These are phyloP conservation scores for Talaromyces thailandensis DNA, from an alignment of 495 filamentous ascomycete species.

Conservation along the genomic window DNA sequence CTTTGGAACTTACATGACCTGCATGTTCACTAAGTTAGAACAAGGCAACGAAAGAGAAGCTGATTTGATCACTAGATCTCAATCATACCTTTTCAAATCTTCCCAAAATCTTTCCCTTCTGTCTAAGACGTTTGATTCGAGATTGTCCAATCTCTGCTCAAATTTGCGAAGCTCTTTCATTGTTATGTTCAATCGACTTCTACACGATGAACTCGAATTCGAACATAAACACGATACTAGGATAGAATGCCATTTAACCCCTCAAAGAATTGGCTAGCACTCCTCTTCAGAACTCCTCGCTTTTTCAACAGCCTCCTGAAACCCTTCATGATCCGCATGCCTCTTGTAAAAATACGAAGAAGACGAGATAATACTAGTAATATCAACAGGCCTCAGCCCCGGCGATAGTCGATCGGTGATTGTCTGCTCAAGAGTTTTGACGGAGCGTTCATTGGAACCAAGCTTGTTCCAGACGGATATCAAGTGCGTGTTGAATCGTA, in stretches of 20 bases:
- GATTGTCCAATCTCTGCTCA: background rate
- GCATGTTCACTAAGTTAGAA: background rate
- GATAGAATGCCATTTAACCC: background rate
- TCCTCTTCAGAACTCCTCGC: background rate
- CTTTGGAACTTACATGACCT: background rate
- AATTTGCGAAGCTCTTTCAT: background rate
- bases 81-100: background rate
- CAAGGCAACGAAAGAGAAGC: no score
- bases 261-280: background rate
- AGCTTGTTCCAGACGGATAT: constrained; percentile 88
- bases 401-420: constrained; percentile 60
- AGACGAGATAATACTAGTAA: constrained; percentile 10
- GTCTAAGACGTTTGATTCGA: background rate
- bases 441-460: constrained; percentile 56
- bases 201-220: background rate
- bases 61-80: no score
- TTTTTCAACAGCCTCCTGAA: constrained; percentile 25
- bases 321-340: constrained; percentile 51
- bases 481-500: constrained; percentile 58
- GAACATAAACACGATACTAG: background rate
- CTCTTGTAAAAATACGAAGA: constrained; percentile 62
- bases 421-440: constrained; percentile 57
- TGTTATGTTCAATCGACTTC: background rate
- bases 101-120: background rate
- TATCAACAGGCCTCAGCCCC: constrained; percentile 52